Base-by-base conservation (phyloP, 78 protist species). In the Dictyostelium firmibasis region DNA sequence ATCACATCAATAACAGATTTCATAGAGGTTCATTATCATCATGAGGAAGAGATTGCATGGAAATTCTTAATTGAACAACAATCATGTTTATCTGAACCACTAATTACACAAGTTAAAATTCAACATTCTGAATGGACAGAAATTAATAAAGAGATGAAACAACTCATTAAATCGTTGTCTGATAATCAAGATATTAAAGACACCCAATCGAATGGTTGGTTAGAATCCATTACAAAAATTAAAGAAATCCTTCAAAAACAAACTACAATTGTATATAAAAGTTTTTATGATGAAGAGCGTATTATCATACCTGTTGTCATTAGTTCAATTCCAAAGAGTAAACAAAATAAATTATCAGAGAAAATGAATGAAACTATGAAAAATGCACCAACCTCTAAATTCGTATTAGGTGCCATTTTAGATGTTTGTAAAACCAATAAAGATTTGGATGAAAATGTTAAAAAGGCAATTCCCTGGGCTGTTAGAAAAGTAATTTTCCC, bases 281-380 rank as follows among this genome's bases (percentile, higher is more conserved):
- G 70, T 25, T 88, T 88, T 11, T 36, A 25, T n/a, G 93, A 88
- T 31, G 93, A 88, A 88, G 93, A 88, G 57, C 20, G 79, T 3
- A 4, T 79, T 2, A 7, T 88, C 6, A 11, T 88, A 7, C 93
- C 93, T 29, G n/a, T 78, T 10, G 64, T 20, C 16, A 0, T 88
- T 2, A 57, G 27, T 57, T 38, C 50, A 8, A 76, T 88, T 0
- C 20, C 85, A 27, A 88, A 88, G 33, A 16, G 8, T 16, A 78
- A 79, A 29, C 93, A 88, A 79, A 31, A 64, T n/a, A 79, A 88
- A 31, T 16, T 67, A 1, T 67, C 25, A 3, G 70, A 88, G 2
- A 23, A 13, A 3, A 88, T 88, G 29, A 44, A 79, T 25, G 64
- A 31, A 31, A 10, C 16, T 10, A 25, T 60, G 18, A 57, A 43